Evolutionary conservation across 495 filamentous ascomycete genomes (phyloP), one percentile per base, ranked within the genome.

Genomic region (Immersiella caudata): DNA sequence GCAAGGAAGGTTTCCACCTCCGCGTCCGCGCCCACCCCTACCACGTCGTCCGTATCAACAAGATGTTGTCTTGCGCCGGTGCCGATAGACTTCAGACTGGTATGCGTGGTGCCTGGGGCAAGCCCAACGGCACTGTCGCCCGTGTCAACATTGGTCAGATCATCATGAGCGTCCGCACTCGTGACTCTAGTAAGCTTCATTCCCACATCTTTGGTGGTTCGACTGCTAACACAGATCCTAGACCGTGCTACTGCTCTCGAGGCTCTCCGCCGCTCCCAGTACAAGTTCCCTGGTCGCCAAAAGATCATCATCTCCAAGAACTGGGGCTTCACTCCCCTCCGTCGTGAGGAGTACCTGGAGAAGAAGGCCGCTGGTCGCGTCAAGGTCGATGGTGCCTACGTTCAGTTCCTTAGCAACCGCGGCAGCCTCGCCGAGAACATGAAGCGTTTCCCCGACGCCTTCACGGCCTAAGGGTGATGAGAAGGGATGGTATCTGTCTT

Each of bases 1-100:
- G 95, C 84, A 99, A 99, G 89, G 95, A 99, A 90, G 88, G 89
- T 83, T 99, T 99, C 93, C 95, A 99, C 83, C 85, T 99, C 76
- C 94, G 95, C 75, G 90, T 99, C 80, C 94, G 95, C 80, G 94
- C 93, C 76, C 95, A 98, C 88, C 95, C 95, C 69, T 97, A 91
- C 93, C 95, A 99, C 86, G 94, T 98, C 83, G 88, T 97, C 86
- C 95, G 95, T 83, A 99, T 99, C 93, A 99, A 99, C 92, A 99
- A 99, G 88, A 98, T 99, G 95, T 92, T 99, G 90, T 97, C 94
- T 71, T 98, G 95, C 81, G 95, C 95, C 75, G 95, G 95, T 84
- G 95, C 95, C 89, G 95, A 99, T 97, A 90, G 95, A 88, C 89
- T 99, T 78, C 95, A 99, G 83, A 98, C 95, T 70, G 95, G 95